Evolutionary conservation across 257 asterid species (phyloP).

Genomic region (Dorcoceras hygrometricum): DNA sequence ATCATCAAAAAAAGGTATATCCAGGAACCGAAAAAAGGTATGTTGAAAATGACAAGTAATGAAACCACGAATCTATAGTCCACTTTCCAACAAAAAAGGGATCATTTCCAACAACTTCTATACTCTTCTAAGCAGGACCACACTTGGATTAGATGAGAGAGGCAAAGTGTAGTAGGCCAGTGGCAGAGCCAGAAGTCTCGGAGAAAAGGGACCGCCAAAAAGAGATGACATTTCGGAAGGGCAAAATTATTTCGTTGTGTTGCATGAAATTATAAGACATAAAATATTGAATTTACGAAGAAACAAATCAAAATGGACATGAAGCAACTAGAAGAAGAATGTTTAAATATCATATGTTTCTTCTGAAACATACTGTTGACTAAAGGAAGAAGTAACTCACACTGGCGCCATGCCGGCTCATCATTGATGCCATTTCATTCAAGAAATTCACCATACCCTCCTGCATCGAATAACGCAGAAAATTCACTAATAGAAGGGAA

Average conservation of each 20-base stretch:
- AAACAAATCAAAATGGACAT: too few species aligned
- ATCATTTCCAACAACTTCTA: background rate
- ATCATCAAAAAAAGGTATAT: too few species aligned
- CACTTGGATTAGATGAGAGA: background rate
- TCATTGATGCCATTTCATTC: slow-evolving; percentile 72
- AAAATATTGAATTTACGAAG: too few species aligned
- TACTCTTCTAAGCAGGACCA: background rate
- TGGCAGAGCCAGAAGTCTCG: background rate
- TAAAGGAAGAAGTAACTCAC: slow-evolving; percentile 33
- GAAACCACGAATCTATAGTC: background rate
- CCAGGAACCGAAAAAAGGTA: too few species aligned
- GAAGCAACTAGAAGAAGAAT: too few species aligned
- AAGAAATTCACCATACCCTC: slow-evolving; percentile 88
- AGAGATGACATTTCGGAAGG: too few species aligned
- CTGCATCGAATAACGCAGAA: slow-evolving; percentile 32
- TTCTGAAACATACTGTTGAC: background rate
- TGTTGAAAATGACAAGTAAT: background rate
- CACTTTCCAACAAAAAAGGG: too few species aligned
- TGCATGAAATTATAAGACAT: too few species aligned
- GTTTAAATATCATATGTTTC: background rate
- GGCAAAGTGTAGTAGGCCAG: background rate
- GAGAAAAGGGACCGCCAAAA: background rate
- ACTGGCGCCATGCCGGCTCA: slow-evolving; percentile 48
- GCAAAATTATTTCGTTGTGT: too few species aligned
- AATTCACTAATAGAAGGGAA: background rate